Evolutionary conservation across 2,329 filamentous ascomycete genomes (phyloP).

Genomic region (Cucurbitaria berberidis): DNA sequence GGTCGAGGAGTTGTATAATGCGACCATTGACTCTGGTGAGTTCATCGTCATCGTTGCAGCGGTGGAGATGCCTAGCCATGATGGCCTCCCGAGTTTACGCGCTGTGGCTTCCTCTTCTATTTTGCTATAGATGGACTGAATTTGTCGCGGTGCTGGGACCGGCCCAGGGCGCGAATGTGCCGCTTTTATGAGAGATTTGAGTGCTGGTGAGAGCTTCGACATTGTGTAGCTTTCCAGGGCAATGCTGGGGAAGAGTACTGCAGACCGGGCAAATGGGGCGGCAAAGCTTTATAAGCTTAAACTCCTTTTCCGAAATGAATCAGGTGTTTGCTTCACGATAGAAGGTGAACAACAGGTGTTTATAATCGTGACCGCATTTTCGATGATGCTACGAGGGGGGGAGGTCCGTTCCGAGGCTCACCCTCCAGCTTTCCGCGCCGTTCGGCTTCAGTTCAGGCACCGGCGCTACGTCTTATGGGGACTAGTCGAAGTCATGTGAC

Average conservation of each 20-base stretch:
- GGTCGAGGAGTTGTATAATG: slow-evolving; percentile 60
- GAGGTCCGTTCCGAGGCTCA: not conserved
- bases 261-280: too few relatives aligned
- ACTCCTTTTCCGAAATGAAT: too few relatives aligned
- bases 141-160: slow-evolving; percentile 40
- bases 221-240: slow-evolving; percentile 31
- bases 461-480: not conserved
- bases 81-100: slow-evolving; percentile 39
- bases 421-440: too few relatives aligned
- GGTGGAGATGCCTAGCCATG: slow-evolving; percentile 56
- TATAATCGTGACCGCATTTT: too few relatives aligned
- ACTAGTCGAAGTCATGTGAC: not conserved
- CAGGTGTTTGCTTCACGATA: too few relatives aligned
- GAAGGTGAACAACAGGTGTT: too few relatives aligned
- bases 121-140: slow-evolving; percentile 38
- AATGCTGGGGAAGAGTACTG: too few relatives aligned
- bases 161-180: slow-evolving; percentile 45
- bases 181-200: slow-evolving; percentile 46
- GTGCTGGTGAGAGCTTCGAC: slow-evolving; percentile 45
- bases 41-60: slow-evolving; percentile 87
- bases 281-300: too few relatives aligned
- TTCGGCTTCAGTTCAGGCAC: not conserved
- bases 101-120: slow-evolving; percentile 42
- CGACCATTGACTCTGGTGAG: slow-evolving; percentile 74
- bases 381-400: too few relatives aligned